Percentiles rank a stretch among this genome's conserved stretches.
phyloP scores from a whole-genome alignment of 805 yeast species.

The Monosporozyma aerobia region DNA sequence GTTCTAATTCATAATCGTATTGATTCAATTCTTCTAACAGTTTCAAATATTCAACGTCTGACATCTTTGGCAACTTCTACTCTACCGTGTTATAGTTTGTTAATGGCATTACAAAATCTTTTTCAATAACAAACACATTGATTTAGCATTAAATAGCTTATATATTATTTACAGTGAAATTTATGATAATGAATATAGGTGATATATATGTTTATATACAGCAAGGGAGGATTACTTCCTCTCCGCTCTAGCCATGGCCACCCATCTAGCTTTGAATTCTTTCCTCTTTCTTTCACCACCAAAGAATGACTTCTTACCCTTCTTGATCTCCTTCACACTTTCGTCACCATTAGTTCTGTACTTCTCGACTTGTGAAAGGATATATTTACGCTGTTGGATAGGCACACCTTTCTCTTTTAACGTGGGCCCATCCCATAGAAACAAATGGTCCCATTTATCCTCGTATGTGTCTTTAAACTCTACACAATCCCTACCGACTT shows the following conservation, averaged over 20 bases:
- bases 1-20: conserved; percentile 24
- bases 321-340: conserved; percentile 45
- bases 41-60: conserved; percentile 4
- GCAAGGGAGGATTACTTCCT: background rate
- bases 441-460: conserved; percentile 58
- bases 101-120: no score
- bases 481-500: conserved; percentile 65
- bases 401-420: conserved; percentile 76
- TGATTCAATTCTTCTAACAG: conserved; percentile 14
- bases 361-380: conserved; percentile 63
- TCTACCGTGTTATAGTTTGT: background rate
- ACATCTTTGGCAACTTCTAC: background rate
- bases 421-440: conserved; percentile 41
- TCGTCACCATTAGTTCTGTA: conserved; percentile 42
- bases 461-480: conserved; percentile 68
- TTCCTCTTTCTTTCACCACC: conserved; percentile 84
- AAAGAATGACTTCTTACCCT: conserved; percentile 61
- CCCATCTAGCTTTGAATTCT: conserved; percentile 52
- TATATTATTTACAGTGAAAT: background rate
- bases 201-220: background rate
- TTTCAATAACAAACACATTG: no score
- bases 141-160: no score
- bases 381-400: conserved; percentile 58
- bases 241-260: conserved; percentile 34
- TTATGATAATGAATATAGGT: background rate